These are phyloP conservation scores for Picea sitchensis DNA, from an alignment of 75 land plant genomes.

Conservation along the genomic window DNA sequence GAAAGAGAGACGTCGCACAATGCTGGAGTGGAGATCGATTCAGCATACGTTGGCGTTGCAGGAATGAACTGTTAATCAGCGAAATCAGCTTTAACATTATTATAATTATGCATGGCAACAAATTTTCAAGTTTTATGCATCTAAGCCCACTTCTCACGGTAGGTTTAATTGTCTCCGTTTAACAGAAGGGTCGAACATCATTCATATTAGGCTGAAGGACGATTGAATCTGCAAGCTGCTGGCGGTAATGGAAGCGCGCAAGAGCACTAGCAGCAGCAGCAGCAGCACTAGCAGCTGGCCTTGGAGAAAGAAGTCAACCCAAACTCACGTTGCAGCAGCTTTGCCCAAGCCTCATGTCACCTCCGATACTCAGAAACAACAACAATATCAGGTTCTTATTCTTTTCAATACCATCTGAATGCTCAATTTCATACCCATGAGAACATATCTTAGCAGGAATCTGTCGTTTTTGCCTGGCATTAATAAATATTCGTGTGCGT, in stretches of 20 bases:
- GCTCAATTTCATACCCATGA: too few species aligned
- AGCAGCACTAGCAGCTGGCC: slow-evolving; percentile 7
- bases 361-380: background rate
- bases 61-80: background rate
- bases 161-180: background rate
- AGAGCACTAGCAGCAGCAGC: slow-evolving; percentile 1
- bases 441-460: too few species aligned
- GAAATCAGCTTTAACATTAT: too few species aligned
- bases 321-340: background rate
- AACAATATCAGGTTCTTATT: too few species aligned
- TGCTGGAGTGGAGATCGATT: background rate
- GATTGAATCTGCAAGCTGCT: background rate
- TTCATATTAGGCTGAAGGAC: background rate
- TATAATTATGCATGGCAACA: background rate
- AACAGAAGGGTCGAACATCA: background rate
- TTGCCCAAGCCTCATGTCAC: background rate
- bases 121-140: background rate
- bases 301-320: background rate
- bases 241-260: background rate
- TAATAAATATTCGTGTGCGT: too few species aligned
- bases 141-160: background rate
- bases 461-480: too few species aligned
- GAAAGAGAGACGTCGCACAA: background rate
- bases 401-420: too few species aligned
- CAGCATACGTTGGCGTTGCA: background rate